Base-by-base conservation (phyloP, 805 yeast species). In the Zygoascus flipseniorum region DNA sequence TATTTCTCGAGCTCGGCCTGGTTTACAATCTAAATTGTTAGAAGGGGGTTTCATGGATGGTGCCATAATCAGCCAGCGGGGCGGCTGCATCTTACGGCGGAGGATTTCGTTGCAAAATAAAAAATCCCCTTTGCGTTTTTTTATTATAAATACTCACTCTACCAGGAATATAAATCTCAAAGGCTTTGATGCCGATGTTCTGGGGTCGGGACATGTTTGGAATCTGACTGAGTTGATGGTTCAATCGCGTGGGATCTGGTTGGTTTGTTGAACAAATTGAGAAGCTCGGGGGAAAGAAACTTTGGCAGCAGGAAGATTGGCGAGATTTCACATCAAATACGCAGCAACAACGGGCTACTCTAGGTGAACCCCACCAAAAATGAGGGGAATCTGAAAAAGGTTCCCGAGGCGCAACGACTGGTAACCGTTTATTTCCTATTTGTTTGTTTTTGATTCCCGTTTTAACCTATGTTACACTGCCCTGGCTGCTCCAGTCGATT, bases 111-210 rank as follows among this genome's bases (percentile, higher is more conserved):
- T n/a, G n/a, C n/a, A n/a, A n/a, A n/a, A n/a, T n/a, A n/a, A n/a
- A n/a, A n/a, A n/a, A 32, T 32, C 39, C 13, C 14, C 39, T 19
- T 23, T 19, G 16, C 20, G 20, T 23, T 26, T 3, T 23, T 20
- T 23, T 23, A 6, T 23, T 23, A 6, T 16, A 23, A 44, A n/a
- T 23, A 72, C 78, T 53, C 63, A 79, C 79, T 70, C 82, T 85
- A 43, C 82, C 75, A 47, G 99, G 98, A 66, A 89, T 76, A 74
- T 93, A 93, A 56, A 89, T 76, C 73, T 93, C 97, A 62, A 93
- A 80, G 71, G 95, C 99, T 70, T 92, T 92, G 73, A 93, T 93
- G 75, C 99, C 99, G 64, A 93, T 79, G 77, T 92, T 92, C 67
- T 80, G 79, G 55, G 95, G 89, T 43, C 73, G 70, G 11, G 49